Base-by-base conservation (phyloP, 1,284 basidiomycete species). In the Ceratobasidium sp. region DNA sequence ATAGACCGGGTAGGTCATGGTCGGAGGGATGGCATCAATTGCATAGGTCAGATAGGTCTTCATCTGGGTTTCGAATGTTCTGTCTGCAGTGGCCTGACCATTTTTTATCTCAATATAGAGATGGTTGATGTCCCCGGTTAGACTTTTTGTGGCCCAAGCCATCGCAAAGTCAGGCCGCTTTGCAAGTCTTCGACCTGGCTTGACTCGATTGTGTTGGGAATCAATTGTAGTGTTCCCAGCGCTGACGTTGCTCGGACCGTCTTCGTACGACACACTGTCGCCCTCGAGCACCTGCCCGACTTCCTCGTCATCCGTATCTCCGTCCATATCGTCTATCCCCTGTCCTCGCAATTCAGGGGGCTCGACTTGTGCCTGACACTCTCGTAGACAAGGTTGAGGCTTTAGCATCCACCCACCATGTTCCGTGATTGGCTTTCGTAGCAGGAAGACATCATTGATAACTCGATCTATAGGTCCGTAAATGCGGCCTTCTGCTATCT, bases 81-180 rank as follows among this genome's bases (percentile, higher is more conserved):
- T 39, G 6, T 60, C 55, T 7, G 20, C 23, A 18, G 9, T 26
- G 44, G 13, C 44, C 3, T 28, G 26, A 9, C 58, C 58, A 18
- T 60, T 60, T 39, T 60, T 60, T 10, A 60, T 60, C 23, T 60
- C 58, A 18, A 60, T 60, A 28, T 60, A 60, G 10, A 60, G 58
- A 60, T 60, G 58, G 20, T 60, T 6, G 6, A 28, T 28, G 58
- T 60, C 58, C 9, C 33, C 33, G 10, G 58, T 60, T 39, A 60
- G 5, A 18, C 58, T 39, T 3, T 3, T 28, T 26, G 26, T 60
- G 23, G n/a, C 58, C 20, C 20, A 10, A 7, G 58, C 58, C 23
- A 60, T 20, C 5, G 23, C 58, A 26, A 60, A 60, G 18, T 60
- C 58, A 18, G 58, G 58, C 9, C 33, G 58, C 23, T 60, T 60